These are phyloP conservation scores for Diversispora epigaea DNA, from an alignment of 192 early-diverging fungal genomes.

Conservation along the genomic window DNA sequence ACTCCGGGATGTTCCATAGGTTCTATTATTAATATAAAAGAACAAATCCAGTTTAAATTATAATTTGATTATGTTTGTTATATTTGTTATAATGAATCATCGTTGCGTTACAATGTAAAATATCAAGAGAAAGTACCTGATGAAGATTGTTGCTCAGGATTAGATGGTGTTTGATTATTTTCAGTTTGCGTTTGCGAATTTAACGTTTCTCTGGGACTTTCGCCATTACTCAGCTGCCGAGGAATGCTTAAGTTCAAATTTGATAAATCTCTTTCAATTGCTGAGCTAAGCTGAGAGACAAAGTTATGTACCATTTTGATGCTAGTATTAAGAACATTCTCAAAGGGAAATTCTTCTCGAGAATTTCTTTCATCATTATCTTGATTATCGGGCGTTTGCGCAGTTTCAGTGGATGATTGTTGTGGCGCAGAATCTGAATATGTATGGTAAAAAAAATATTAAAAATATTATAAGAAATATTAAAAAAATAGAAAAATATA, in stretches of 20 bases:
- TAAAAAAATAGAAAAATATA: not conserved
- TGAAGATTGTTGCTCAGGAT: too few relatives aligned
- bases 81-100: not conserved
- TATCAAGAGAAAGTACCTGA: too few relatives aligned
- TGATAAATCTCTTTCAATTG: constrained; percentile 12
- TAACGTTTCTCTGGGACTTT: not conserved
- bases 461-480: too few relatives aligned
- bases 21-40: not conserved
- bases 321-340: constrained; percentile 11
- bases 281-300: not conserved
- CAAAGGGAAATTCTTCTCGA: not conserved
- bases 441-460: not conserved
- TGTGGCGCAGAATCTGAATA: not conserved
- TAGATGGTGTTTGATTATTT: not conserved
- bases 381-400: too few relatives aligned
- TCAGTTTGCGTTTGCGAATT: not conserved
- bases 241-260: not conserved
- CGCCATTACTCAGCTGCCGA: not conserved
- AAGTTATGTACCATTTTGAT: constrained; percentile 23
- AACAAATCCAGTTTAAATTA: not conserved
- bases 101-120: too few relatives aligned
- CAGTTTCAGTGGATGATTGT: not conserved
- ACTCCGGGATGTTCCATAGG: constrained; percentile 41
- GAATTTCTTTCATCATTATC: not conserved
- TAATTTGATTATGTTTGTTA: not conserved